Conservation (phyloP, 2,329 filamentous ascomycete genomes). For the Paecilomyces dactylethromorphus region DNA sequence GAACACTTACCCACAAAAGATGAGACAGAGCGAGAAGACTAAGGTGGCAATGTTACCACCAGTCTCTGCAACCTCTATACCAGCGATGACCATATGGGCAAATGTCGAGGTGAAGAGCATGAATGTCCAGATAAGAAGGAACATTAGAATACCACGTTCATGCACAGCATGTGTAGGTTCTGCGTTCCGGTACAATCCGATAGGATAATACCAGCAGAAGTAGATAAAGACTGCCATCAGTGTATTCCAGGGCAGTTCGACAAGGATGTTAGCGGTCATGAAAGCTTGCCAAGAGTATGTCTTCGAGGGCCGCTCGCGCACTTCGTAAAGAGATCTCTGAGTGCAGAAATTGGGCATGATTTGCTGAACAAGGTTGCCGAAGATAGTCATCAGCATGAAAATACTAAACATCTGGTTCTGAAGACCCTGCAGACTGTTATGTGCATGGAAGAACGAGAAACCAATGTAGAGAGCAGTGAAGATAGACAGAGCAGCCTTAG, state of each 20-base stretch:
- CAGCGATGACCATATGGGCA: background rate
- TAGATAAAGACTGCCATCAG: constrained; percentile 61
- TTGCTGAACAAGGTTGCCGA: background rate
- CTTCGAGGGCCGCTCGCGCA: constrained; percentile 60
- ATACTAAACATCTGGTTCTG: constrained; percentile 86
- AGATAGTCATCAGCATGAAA: constrained; percentile 75
- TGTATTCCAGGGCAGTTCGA: constrained; percentile 62
- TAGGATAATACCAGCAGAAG: constrained; percentile 66
- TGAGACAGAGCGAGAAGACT: constrained; percentile 46
- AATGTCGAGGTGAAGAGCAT: background rate
- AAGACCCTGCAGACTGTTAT: constrained; percentile 69
- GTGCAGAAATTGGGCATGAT: background rate
- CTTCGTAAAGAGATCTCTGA: constrained; percentile 45
- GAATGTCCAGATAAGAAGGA: background rate
- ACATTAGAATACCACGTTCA: background rate
- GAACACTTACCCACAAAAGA: constrained; percentile 38
- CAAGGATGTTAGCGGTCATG: constrained; percentile 60
- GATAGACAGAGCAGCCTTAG: constrained; percentile 47
- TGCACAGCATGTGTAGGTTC: background rate
- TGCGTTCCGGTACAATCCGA: constrained; percentile 37
- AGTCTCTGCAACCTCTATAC: constrained; percentile 48
- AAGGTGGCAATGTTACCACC: constrained; percentile 53
- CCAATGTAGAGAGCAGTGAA: constrained; percentile 68
- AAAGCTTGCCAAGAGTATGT: constrained; percentile 74
- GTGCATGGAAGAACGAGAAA: constrained; percentile 69